Evolutionary conservation across 495 filamentous ascomycete genomes (phyloP), one percentile per base, ranked within the genome.

Genomic region (Pseudomonodictys pantanalensis): DNA sequence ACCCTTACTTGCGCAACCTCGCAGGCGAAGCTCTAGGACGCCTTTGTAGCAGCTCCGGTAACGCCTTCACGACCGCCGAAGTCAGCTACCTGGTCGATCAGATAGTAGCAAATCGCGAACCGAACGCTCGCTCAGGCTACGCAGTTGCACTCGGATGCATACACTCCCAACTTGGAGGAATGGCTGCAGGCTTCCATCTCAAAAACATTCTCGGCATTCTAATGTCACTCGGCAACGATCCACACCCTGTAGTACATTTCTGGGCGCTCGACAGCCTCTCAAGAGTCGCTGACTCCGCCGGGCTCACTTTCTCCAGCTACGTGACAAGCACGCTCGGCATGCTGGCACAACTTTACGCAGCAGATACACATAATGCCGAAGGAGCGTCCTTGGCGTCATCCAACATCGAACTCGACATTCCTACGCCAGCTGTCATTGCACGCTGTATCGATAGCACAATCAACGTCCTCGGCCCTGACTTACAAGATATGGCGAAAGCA

Each of bases 121-220:
- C 93, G 4, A 92, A 89, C 68, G 89, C 90, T 11, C 86, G 93
- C 68, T 91, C 93, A 38, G 93, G 93, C 25, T 99, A 91, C 70
- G 95, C 95, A 18, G 86, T 93, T 76, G 91, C 93, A 30, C 76
- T 99, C 54, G 93, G 92, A 12, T 90, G 86, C 61, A 97, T 97
- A 42, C 93, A 97, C 72, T 85, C 90, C 1, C 90, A 96, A 69
- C 88, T 97, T 28, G 93, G 93, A 53, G 93, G 93, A 62, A 97
- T 99, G 92, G 95, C 95, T 55, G 93, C 93, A 49, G 91, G 91
- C n/a, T 88, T 91, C 66, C 93, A 99, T 71, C 76, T 99, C 12
- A 97, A 97, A 74, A 95, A 90, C 7, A 97, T 99, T 48, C 83
- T 95, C 32, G 89, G 91, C 17, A 91, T 99, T 30, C 73, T 99